Evolutionary conservation across 768 basidiomycete species (phyloP), one percentile per base, ranked within the genome.

Genomic region (Psilocybe sp.): DNA sequence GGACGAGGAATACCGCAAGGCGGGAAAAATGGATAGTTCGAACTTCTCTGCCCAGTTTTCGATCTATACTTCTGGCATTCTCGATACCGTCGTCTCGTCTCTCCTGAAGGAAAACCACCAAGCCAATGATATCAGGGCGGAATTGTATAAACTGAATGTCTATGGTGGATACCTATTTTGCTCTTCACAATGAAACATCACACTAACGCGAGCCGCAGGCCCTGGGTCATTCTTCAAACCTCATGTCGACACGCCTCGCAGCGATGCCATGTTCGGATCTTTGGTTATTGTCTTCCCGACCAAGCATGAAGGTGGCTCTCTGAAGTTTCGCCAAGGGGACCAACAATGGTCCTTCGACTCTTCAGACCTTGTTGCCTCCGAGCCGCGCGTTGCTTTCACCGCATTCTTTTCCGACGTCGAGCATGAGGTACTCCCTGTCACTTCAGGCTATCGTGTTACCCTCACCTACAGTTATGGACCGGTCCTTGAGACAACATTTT

Each of bases 251-350:
- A 78, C 78, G 0, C 77, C 75, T 5, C 70, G 72, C 7, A 57
- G 63, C 7, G 63, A 66, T 7, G 55, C 57, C 20, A 79, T 80
- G 72, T 74, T 82, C 34, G 79, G 75, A 1, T 80, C 80, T 1
- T 68, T 84, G 8, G 72, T 81, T 1, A 54, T 81, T 32, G 68
- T 76, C n/a, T 69, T 79, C 44, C 79, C 79, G 13, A 73, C 73
- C 1, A 16, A 55, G 0, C 73, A 81, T 53, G 63, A 74, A 48
- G 79, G 78, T 1, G 80, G 79, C 3, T 58, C 62, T 14, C 66
- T 78, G 13, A 44, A 66, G 2, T 62, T 82, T 1, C 68, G 66
- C 10, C 64, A 70, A 32, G 47, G 40, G 8, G 64, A 56, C 12
- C 50, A 62, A 16, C 70, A 72, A 37, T 72, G 67, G 67, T 56